Conservation (phyloP, 768 basidiomycete species). For the Suillus placidus region DNA sequence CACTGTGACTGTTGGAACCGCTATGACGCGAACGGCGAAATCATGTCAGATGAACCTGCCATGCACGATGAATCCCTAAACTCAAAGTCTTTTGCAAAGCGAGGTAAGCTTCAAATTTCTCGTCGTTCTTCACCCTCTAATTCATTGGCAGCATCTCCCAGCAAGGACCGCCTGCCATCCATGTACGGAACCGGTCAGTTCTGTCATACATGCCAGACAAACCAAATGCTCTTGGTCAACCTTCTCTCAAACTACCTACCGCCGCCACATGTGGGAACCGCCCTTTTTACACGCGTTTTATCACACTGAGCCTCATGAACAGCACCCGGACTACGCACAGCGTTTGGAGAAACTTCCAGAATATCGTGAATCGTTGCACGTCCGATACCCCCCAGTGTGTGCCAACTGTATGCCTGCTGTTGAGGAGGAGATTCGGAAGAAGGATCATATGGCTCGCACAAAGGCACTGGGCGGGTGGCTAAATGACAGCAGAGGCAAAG, state of each 20-base stretch:
- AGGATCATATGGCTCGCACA: conserved; percentile 81
- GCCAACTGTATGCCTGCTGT: conserved; percentile 72
- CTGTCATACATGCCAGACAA: conserved; percentile 90
- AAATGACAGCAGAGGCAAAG: conserved; percentile 66
- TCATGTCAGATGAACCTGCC: conserved; percentile 83
- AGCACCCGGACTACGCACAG: conserved; percentile 74
- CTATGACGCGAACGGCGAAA: conserved; percentile 71
- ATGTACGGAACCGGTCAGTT: conserved; percentile 63
- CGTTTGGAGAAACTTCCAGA: conserved; percentile 66
- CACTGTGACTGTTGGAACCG: conserved; percentile 76
- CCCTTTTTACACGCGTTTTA: conserved; percentile 11
- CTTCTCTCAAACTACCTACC: conserved; percentile 90
- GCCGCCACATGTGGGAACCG: conserved; percentile 61
- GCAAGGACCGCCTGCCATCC: conserved; percentile 69
- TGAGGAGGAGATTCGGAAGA: conserved; percentile 76
- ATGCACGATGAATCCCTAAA: conserved; percentile 85
- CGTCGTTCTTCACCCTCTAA: conserved; percentile 1
- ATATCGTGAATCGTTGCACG: conserved; percentile 74
- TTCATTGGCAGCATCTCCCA: conserved; percentile 56
- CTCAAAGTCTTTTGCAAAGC: conserved; percentile 63
- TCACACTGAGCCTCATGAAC: conserved; percentile 13
- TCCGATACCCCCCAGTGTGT: conserved; percentile 89
- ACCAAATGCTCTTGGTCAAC: conserved; percentile 85
- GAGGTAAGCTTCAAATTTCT: conserved; percentile 50
- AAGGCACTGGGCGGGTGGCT: conserved; percentile 75